These are phyloP conservation scores for Sphaceloma murrayae DNA, from an alignment of 2,329 filamentous ascomycete species.

Conservation along the genomic window DNA sequence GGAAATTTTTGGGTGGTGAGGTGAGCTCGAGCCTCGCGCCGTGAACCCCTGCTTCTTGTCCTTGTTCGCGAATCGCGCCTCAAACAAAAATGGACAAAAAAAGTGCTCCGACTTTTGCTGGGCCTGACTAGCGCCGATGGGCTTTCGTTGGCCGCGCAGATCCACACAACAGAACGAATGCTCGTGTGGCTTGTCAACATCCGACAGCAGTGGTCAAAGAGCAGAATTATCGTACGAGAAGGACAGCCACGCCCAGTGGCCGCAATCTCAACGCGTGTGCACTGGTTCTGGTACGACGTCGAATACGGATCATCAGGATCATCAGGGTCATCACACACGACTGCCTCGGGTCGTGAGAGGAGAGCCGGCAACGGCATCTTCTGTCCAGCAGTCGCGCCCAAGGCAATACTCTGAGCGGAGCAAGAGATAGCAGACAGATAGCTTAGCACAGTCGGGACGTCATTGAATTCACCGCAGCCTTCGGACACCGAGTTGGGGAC, in stretches of 20 bases:
- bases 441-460: conserved; percentile 1
- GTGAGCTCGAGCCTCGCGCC: not conserved
- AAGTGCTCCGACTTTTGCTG: not conserved
- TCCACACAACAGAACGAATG: conserved; percentile 11
- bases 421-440: not conserved
- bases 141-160: conserved; percentile 15
- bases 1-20: conserved; percentile 16
- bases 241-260: not conserved
- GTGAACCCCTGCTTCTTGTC: conserved; percentile 9
- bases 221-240: conserved; percentile 11
- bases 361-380: conserved; percentile 8
- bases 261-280: conserved; percentile 3
- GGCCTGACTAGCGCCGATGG: conserved; percentile 15
- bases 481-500: conserved; percentile 15
- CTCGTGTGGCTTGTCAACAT: conserved; percentile 15
- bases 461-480: conserved; percentile 11
- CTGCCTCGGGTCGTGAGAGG: conserved; percentile 7
- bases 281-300: conserved; percentile 3
- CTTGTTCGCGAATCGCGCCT: too few species aligned
- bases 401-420: not conserved
- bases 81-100: too few species aligned
- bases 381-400: too few species aligned
- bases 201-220: not conserved
- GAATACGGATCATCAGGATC: not conserved
- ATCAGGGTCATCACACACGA: not conserved